Percentiles rank a stretch among this genome's conserved stretches.
These are phyloP conservation scores for Suhomyces yuchorum DNA, from an alignment of 1,139 yeast genomes.

Conservation along the genomic window DNA sequence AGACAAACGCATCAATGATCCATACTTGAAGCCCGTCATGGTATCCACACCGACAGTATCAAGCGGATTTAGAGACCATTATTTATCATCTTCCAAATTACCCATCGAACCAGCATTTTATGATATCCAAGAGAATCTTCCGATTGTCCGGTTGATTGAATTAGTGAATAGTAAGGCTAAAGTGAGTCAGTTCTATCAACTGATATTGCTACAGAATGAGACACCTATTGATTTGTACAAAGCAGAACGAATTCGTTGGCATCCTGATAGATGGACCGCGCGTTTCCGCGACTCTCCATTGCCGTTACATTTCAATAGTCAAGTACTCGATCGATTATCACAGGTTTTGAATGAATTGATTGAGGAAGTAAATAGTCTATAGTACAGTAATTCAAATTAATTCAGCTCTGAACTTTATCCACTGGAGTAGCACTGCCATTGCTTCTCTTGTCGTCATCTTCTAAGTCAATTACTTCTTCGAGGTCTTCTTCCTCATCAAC, in stretches of 20 bases:
- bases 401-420: conserved; percentile 17
- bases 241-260: conserved; percentile 64
- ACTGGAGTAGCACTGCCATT: conserved; percentile 24
- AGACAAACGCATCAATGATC: conserved; percentile 46
- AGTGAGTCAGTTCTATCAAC: conserved; percentile 31
- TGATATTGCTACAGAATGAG: conserved; percentile 20
- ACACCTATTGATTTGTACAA: conserved; percentile 35
- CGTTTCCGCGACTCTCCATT: conserved; percentile 14
- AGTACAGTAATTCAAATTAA: conserved; percentile 7
- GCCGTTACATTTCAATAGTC: conserved; percentile 21
- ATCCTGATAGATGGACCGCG: conserved; percentile 60
- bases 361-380: conserved; percentile 16
- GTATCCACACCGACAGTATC: background rate
- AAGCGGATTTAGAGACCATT: conserved; percentile 13
- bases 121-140: conserved; percentile 14
- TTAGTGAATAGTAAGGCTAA: conserved; percentile 26
- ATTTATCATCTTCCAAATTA: conserved; percentile 15
- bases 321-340: conserved; percentile 33
- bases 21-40: conserved; percentile 24
- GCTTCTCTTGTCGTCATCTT: conserved; percentile 7
- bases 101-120: conserved; percentile 20
- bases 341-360: conserved; percentile 35
- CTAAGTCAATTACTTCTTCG: conserved; percentile 2
- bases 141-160: conserved; percentile 21
- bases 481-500: conserved; percentile 13